These are phyloP conservation scores for Aegle marmelos DNA, from an alignment of 345 rosid genomes.

Conservation along the genomic window DNA sequence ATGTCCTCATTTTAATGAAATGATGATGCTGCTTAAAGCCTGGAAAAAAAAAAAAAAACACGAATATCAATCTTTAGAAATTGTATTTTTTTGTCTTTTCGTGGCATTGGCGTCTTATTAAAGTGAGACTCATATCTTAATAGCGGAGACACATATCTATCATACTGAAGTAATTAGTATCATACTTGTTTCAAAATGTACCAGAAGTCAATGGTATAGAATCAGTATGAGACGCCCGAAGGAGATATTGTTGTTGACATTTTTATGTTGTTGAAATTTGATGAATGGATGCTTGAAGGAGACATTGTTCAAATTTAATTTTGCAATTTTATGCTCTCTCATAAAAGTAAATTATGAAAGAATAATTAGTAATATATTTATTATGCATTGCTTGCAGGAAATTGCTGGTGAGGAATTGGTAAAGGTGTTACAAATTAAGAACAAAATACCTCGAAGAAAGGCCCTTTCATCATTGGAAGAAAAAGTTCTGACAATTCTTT, in stretches of 20 bases:
- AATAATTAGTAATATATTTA: not conserved
- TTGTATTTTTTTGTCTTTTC: no score
- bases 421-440: constrained; percentile 69
- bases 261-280: not conserved
- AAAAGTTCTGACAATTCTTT: constrained; percentile 63
- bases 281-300: not conserved
- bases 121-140: no score
- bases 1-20: no score
- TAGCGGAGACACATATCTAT: not conserved
- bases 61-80: no score
- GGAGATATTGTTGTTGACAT: not conserved
- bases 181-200: not conserved
- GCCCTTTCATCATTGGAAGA: constrained; percentile 83
- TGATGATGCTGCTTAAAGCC: no score
- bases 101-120: no score
- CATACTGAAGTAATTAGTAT: not conserved
- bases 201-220: not conserved
- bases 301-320: not conserved
- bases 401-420: constrained; percentile 80
- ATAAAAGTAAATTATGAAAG: no score
- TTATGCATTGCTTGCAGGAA: constrained; percentile 48
- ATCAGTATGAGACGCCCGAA: not conserved
- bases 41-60: no score
- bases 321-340: not conserved
- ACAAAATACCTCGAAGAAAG: constrained; percentile 88